A percentile compares a stretch with the other conserved stretches of the same genome.
phyloP scores from a whole-genome alignment of 176 grass and related monocot genomes.

The Sorghum bicolor region DNA sequence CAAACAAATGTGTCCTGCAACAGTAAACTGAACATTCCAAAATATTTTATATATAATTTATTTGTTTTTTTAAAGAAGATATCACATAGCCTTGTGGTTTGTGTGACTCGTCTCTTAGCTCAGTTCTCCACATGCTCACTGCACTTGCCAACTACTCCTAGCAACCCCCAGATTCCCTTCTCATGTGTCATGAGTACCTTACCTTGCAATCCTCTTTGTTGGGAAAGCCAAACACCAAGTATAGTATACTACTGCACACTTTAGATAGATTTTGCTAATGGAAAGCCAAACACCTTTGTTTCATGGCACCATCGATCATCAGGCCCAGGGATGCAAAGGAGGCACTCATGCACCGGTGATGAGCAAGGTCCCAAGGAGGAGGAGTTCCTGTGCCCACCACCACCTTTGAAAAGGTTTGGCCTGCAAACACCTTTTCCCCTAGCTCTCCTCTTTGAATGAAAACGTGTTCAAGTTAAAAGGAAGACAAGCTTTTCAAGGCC shows the following conservation, averaged over 20 bases:
- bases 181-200: neutral
- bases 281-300: conserved; percentile 60
- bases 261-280: conserved; percentile 55
- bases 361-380: conserved; percentile 70
- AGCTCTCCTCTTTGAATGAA: neutral
- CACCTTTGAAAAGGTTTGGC: conserved; percentile 86
- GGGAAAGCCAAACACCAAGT: neutral
- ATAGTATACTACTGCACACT: conserved; percentile 18
- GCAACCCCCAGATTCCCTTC: conserved; percentile 1
- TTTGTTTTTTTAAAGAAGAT: neutral
- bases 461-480: conserved; percentile 24
- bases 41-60: neutral
- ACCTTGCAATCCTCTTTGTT: conserved; percentile 14
- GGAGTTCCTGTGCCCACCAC: conserved; percentile 54
- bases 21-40: conserved; percentile 26
- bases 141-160: conserved; percentile 30
- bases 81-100: neutral
- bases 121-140: conserved; percentile 21
- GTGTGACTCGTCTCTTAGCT: conserved; percentile 12
- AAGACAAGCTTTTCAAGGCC: conserved; percentile 17
- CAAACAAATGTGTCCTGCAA: neutral
- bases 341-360: conserved; percentile 68
- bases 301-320: conserved; percentile 41
- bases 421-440: conserved; percentile 24
- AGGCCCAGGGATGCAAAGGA: conserved; percentile 35